These are phyloP conservation scores for Calonectria montana DNA, from an alignment of 2,329 filamentous ascomycete species.

Conservation along the genomic window DNA sequence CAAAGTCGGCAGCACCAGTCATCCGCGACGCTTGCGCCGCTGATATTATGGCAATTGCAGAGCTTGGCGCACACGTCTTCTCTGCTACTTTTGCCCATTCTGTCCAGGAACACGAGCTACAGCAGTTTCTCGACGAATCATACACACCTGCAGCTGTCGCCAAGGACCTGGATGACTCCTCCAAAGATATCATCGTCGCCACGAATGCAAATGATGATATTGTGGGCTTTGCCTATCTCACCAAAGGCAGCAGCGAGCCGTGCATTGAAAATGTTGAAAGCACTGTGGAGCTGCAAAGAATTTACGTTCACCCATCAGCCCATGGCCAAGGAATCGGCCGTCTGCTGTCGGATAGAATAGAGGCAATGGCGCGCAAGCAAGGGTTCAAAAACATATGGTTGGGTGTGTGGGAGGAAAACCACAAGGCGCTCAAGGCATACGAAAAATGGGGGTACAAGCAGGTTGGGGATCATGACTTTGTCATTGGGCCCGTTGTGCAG, in stretches of 20 bases:
- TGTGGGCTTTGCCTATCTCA: constrained; percentile 56
- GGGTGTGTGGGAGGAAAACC: constrained; percentile 61
- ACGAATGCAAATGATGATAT: constrained; percentile 33
- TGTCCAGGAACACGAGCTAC: constrained; percentile 49
- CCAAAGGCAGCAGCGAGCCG: constrained; percentile 50
- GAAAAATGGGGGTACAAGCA: constrained; percentile 52
- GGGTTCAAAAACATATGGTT: constrained; percentile 56
- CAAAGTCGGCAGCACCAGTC: not conserved
- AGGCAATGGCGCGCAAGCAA: constrained; percentile 48
- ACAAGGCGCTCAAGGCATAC: constrained; percentile 52
- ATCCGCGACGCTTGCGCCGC: constrained; percentile 1
- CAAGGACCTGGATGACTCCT: constrained; percentile 35
- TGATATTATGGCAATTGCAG: constrained; percentile 39
- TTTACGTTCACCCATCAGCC: constrained; percentile 51
- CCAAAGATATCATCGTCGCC: constrained; percentile 44
- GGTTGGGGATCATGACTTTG: constrained; percentile 56
- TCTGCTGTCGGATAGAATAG: constrained; percentile 42
- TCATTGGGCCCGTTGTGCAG: constrained; percentile 53
- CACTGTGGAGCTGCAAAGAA: constrained; percentile 54
- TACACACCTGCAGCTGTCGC: constrained; percentile 49
- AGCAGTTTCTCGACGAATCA: constrained; percentile 50
- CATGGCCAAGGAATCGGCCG: constrained; percentile 55
- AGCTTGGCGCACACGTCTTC: constrained; percentile 52
- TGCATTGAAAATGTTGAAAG: constrained; percentile 46
- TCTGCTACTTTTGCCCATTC: constrained; percentile 55